These are phyloP conservation scores for Fraxinus platypoda DNA, from an alignment of 305 asterid genomes.

Conservation along the genomic window DNA sequence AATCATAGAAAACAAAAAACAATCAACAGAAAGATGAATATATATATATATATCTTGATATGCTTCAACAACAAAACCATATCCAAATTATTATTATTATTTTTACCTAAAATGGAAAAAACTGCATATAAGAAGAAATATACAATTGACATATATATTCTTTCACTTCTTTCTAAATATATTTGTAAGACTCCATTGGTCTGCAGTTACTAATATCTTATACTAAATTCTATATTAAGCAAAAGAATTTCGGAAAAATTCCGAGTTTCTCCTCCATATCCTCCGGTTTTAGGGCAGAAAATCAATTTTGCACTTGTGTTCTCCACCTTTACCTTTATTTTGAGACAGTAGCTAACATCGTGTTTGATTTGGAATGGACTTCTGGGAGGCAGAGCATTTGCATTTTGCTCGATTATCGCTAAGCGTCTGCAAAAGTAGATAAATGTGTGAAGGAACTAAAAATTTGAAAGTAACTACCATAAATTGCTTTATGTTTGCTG, in stretches of 20 bases:
- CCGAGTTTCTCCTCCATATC: neutral
- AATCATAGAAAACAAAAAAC: neutral
- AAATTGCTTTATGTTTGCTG: neutral
- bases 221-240: constrained; percentile 14
- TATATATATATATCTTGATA: neutral
- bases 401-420: constrained; percentile 54
- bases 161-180: constrained; percentile 4
- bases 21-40: neutral
- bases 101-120: neutral
- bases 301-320: neutral
- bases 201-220: constrained; percentile 14
- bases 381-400: constrained; percentile 54
- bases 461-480: neutral
- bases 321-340: neutral
- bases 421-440: constrained; percentile 46
- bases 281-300: neutral
- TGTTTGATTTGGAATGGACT: constrained; percentile 30
- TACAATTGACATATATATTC: constrained; percentile 21
- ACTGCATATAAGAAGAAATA: constrained; percentile 11
- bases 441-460: neutral
- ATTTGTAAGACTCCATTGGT: neutral
- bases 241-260: neutral
- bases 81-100: neutral
- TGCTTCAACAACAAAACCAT: neutral
- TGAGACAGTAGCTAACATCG: constrained; percentile 22